A percentile compares a stretch with the other conserved stretches of the same genome.
Evolutionary conservation across 1,284 basidiomycete genomes (phyloP).

Genomic region (Coniophora puteana): DNA sequence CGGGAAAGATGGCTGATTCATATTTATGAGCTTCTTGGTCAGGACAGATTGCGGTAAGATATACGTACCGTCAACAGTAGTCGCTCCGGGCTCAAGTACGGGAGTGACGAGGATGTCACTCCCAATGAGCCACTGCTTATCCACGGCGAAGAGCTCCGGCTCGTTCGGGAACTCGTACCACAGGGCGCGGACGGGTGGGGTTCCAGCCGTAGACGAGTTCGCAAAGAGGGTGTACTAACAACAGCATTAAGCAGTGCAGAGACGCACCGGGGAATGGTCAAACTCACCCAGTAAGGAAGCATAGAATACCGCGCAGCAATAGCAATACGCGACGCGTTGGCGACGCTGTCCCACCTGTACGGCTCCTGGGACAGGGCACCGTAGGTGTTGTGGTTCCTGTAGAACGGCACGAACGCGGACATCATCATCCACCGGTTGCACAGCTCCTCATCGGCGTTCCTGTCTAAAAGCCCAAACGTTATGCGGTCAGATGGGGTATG

Average conservation of each 20-base stretch:
- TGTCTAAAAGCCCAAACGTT: conserved; percentile 34
- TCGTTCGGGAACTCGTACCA: conserved; percentile 78
- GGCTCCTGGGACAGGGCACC: conserved; percentile 69
- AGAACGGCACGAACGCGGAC: conserved; percentile 71
- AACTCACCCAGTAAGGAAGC: conserved; percentile 71
- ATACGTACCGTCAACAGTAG: conserved; percentile 37
- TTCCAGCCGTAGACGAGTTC: conserved; percentile 57
- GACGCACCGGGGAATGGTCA: too few relatives aligned
- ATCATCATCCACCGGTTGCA: conserved; percentile 83
- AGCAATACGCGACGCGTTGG: conserved; percentile 64
- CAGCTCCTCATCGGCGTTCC: conserved; percentile 76
- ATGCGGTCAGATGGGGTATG: conserved; percentile 5
- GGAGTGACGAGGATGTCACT: conserved; percentile 70
- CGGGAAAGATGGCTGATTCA: conserved; percentile 54
- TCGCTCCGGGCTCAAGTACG: conserved; percentile 60
- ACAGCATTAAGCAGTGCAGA: conserved; percentile 26
- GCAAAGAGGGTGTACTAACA: conserved; percentile 78
- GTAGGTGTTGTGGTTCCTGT: conserved; percentile 67
- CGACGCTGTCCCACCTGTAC: conserved; percentile 73
- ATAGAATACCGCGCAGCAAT: conserved; percentile 65
- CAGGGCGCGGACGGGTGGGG: conserved; percentile 64
- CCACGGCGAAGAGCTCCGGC: conserved; percentile 56
- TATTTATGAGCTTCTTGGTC: too few relatives aligned
- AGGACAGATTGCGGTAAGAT: conserved; percentile 5
- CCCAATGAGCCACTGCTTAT: conserved; percentile 72